phyloP scores from a whole-genome alignment of 2,329 filamentous ascomycete species.

The Penicillium sp. region DNA sequence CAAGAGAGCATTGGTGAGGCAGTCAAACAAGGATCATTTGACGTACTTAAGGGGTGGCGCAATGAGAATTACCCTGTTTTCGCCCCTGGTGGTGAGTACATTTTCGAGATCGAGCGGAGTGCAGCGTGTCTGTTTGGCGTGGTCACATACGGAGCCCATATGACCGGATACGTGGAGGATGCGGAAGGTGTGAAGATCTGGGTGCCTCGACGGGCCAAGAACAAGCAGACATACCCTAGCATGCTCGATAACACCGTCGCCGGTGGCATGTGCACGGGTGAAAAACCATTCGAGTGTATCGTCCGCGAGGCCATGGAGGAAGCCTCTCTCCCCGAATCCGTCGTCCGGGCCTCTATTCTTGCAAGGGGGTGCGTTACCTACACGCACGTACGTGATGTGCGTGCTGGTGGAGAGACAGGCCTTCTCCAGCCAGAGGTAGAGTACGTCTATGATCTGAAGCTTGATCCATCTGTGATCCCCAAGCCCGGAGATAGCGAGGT shows the following conservation, averaged over 20 bases:
- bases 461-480: constrained; percentile 70
- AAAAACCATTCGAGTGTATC: constrained; percentile 78
- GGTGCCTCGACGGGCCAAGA: constrained; percentile 75
- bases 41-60: constrained; percentile 77
- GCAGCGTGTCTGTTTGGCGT: constrained; percentile 76
- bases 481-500: constrained; percentile 88
- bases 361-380: constrained; percentile 78
- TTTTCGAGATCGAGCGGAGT: constrained; percentile 78
- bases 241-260: constrained; percentile 96
- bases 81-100: constrained; percentile 57
- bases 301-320: constrained; percentile 89
- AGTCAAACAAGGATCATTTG: constrained; percentile 72
- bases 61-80: constrained; percentile 82
- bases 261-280: constrained; percentile 79
- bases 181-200: constrained; percentile 72
- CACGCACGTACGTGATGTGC: constrained; percentile 75
- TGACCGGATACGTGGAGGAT: constrained; percentile 71
- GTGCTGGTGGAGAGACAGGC: constrained; percentile 79
- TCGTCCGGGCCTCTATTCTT: constrained; percentile 66
- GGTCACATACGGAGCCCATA: constrained; percentile 78
- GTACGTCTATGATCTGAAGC: constrained; percentile 86
- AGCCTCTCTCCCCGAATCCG: constrained; percentile 72
- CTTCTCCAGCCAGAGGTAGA: constrained; percentile 89
- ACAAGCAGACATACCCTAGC: constrained; percentile 85
- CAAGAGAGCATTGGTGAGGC: constrained; percentile 67